phyloP scores from a whole-genome alignment of 2,329 filamentous ascomycete genomes.

The Chrysosporium keratinophilum region DNA sequence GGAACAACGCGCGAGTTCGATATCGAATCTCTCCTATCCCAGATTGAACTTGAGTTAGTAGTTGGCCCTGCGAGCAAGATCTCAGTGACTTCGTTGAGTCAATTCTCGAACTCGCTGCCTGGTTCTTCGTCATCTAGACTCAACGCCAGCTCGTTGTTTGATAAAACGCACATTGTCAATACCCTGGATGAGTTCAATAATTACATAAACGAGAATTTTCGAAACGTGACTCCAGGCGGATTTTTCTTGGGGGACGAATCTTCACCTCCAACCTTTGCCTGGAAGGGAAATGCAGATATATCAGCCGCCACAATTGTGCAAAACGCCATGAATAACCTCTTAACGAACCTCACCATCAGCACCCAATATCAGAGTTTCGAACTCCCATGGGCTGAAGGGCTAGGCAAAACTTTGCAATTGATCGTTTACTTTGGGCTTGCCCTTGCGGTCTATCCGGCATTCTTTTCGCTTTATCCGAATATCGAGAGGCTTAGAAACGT shows the following conservation, averaged over 20 bases:
- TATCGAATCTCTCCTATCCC: slow-evolving; percentile 21
- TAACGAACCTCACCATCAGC: slow-evolving; percentile 58
- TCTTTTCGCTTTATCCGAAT: slow-evolving; percentile 85
- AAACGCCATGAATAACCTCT: slow-evolving; percentile 55
- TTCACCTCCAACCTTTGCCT: slow-evolving; percentile 57
- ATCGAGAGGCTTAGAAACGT: slow-evolving; percentile 69
- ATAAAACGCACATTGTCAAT: slow-evolving; percentile 38
- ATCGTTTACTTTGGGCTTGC: slow-evolving; percentile 73
- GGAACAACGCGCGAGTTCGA: slow-evolving; percentile 27
- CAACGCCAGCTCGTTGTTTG: slow-evolving; percentile 6
- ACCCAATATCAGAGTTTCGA: slow-evolving; percentile 68
- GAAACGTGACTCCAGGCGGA: slow-evolving; percentile 63
- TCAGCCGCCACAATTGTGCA: slow-evolving; percentile 45
- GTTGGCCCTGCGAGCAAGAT: slow-evolving; percentile 29
- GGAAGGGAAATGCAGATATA: slow-evolving; percentile 51
- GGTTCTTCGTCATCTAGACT: background rate
- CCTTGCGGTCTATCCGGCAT: slow-evolving; percentile 67
- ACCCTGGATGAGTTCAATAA: slow-evolving; percentile 58
- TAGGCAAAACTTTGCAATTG: slow-evolving; percentile 65
- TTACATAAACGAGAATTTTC: slow-evolving; percentile 53
- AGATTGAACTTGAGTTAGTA: slow-evolving; percentile 27
- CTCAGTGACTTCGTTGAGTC: slow-evolving; percentile 19
- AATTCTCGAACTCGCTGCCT: slow-evolving; percentile 20
- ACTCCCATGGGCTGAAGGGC: slow-evolving; percentile 56
- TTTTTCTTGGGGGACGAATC: slow-evolving; percentile 60